These are phyloP conservation scores for Leucosporidium scottii DNA, from an alignment of 768 basidiomycete species.

Conservation along the genomic window DNA sequence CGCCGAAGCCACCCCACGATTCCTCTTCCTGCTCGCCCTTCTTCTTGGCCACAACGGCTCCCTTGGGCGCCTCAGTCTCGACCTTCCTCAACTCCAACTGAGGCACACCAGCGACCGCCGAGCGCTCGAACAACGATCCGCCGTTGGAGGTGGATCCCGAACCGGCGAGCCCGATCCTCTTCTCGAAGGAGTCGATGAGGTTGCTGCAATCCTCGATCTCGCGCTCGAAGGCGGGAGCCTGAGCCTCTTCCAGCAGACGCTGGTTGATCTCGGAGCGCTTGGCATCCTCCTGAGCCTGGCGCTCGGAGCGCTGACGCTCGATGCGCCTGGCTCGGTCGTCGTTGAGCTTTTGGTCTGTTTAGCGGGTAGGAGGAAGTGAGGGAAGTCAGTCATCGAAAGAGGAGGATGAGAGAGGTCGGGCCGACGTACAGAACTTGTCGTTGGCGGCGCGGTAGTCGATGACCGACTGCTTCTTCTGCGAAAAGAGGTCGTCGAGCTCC, in stretches of 20 bases:
- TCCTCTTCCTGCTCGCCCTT: slow-evolving; percentile 78
- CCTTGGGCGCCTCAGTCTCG: slow-evolving; percentile 58
- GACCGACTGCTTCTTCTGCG: slow-evolving; percentile 66
- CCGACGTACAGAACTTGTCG: slow-evolving; percentile 61
- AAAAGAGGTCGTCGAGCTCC: slow-evolving; percentile 63
- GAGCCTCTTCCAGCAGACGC: slow-evolving; percentile 81
- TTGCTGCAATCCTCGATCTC: slow-evolving; percentile 96
- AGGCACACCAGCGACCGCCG: slow-evolving; percentile 55
- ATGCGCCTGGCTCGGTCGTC: slow-evolving; percentile 78
- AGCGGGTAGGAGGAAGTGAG: background rate
- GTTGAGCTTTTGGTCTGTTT: slow-evolving; percentile 59
- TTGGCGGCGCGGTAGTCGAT: slow-evolving; percentile 69
- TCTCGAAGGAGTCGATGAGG: slow-evolving; percentile 69
- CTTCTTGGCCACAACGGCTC: slow-evolving; percentile 75
- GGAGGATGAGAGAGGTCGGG: background rate
- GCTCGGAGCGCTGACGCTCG: slow-evolving; percentile 67
- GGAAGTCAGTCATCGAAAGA: background rate
- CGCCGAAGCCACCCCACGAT: slow-evolving; percentile 66
- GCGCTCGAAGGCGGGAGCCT: slow-evolving; percentile 76
- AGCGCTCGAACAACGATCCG: background rate
- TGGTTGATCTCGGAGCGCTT: slow-evolving; percentile 73
- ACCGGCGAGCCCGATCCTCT: slow-evolving; percentile 31
- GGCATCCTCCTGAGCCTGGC: slow-evolving; percentile 65
- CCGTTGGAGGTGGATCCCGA: slow-evolving; percentile 40
- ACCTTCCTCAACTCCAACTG: slow-evolving; percentile 81